Conservation (phyloP, 352 stramenopile species). For the Plasmopara viticola region DNA sequence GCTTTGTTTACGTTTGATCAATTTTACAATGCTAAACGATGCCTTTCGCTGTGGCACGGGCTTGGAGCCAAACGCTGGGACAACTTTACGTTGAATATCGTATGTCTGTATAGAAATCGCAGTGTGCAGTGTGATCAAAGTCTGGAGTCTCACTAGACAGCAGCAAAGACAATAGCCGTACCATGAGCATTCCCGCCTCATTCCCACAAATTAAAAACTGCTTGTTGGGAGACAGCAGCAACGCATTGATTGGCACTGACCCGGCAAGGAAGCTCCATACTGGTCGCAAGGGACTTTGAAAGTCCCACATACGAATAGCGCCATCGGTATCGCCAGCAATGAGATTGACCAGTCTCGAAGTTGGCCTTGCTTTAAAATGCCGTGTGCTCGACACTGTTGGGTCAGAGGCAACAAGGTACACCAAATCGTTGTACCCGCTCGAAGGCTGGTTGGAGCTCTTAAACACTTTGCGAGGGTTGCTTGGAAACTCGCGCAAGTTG, state of each 20-base stretch:
- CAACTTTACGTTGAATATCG: slow-evolving; percentile 51
- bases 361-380: slow-evolving; percentile 6
- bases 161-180: slow-evolving; percentile 12
- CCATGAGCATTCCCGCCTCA: slow-evolving; percentile 48
- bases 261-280: slow-evolving; percentile 51
- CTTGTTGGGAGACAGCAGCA: slow-evolving; percentile 40
- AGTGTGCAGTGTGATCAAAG: slow-evolving; percentile 2
- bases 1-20: slow-evolving; percentile 36
- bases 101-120: slow-evolving; percentile 34
- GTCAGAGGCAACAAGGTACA: slow-evolving; percentile 33
- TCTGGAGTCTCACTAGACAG: neutral
- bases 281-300: slow-evolving; percentile 39
- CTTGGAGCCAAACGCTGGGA: slow-evolving; percentile 62
- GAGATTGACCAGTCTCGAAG: slow-evolving; percentile 17
- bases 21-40: slow-evolving; percentile 35
- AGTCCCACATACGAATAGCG: slow-evolving; percentile 61
- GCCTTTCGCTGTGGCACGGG: slow-evolving; percentile 44
- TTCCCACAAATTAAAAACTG: slow-evolving; percentile 53
- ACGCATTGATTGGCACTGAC: slow-evolving; percentile 39
- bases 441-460: slow-evolving; percentile 63
- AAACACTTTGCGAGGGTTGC: slow-evolving; percentile 48
- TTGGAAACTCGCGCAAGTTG: slow-evolving; percentile 68
- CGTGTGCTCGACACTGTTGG: slow-evolving; percentile 1
- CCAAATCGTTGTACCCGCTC: slow-evolving; percentile 69
- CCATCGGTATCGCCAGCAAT: slow-evolving; percentile 63